Evolutionary conservation across 2,329 filamentous ascomycete genomes (phyloP), one percentile per base, ranked within the genome.

Genomic region (Nigrospora sphaerica): DNA sequence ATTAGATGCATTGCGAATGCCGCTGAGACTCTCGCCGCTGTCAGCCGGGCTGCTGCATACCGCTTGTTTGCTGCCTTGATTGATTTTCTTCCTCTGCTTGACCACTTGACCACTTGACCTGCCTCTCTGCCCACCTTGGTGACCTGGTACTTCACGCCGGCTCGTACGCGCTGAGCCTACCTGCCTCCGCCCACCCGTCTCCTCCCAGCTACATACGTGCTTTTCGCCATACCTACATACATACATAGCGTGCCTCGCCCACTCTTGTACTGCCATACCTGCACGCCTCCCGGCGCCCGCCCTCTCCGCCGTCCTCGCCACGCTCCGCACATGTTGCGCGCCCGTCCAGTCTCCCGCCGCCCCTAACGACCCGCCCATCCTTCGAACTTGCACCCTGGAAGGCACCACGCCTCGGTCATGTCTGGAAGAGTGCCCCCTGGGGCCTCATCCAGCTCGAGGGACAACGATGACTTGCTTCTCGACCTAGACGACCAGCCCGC

Each of bases 401-500:
- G 34, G 6, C 39, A 42, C 19, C 12, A 16, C 42, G 41, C 37
- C 40, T 37, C 35, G 45, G 71, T 71, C 68, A 85, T 85, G 81
- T 74, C 80, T 69, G 79, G 78, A 65, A 71, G 74, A 70, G 73
- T 72, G 62, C 72, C 72, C 61, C 71, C 70, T 52, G 73, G 72
- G 62, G 73, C 67, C 57, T 65, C 73, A 56, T 70, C 72, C 52
- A 64, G 62, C 56, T 67, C 69, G 57, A 67, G 64, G 57, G 69
- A 64, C 50, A 54, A 59, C 46, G 54, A 80, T 61, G 77, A 84
- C 62, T 77, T 89, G 50, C 75, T 91, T 48, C 81, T 91, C 62
- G 86, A 90, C 64, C 74, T 88, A 54, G 82, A 87, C 60, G 76
- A 84, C 48, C 80, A 83, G 55, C 82, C 85, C 45, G 64, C 77